These are phyloP conservation scores for Aspergillus bertholletiae DNA, from an alignment of 495 filamentous ascomycete species.

Conservation along the genomic window DNA sequence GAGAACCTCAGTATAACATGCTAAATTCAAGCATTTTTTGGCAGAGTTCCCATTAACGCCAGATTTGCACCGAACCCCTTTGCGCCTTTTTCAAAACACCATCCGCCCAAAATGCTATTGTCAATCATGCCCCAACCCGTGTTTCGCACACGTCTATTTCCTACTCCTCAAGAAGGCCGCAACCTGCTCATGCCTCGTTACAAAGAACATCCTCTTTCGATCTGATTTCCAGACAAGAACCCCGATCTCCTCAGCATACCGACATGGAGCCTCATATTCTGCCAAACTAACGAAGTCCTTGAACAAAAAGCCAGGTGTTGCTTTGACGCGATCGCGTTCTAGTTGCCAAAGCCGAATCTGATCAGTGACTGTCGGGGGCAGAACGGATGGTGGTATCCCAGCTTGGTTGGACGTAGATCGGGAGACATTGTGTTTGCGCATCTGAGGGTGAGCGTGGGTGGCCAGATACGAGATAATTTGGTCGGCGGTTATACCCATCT, in stretches of 20 bases:
- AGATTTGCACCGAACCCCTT: background rate
- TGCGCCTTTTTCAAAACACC: background rate
- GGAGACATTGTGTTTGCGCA: conserved; percentile 61
- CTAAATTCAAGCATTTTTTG: background rate
- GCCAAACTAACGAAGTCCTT: conserved; percentile 73
- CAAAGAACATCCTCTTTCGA: conserved; percentile 77
- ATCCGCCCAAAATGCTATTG: background rate
- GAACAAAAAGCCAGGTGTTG: conserved; percentile 80
- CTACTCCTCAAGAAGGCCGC: conserved; percentile 71
- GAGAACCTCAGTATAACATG: background rate
- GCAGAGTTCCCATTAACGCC: conserved; percentile 1
- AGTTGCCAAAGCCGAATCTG: conserved; percentile 98
- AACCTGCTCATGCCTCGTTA: conserved; percentile 80
- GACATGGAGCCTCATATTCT: conserved; percentile 72
- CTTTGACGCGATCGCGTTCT: conserved; percentile 87
- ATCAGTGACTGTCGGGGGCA: conserved; percentile 94
- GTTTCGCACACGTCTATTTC: conserved; percentile 16
- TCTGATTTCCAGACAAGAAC: conserved; percentile 85
- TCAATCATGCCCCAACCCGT: background rate
- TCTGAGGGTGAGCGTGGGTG: conserved; percentile 88
- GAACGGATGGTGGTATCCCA: conserved; percentile 50
- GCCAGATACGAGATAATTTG: conserved; percentile 89
- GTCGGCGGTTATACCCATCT: conserved; percentile 86
- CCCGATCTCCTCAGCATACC: conserved; percentile 89
- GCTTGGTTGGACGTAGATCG: conserved; percentile 39